Percentiles rank a stretch among this genome's conserved stretches.
These are phyloP conservation scores for Neopestalotiopsis sp. DNA, from an alignment of 2,329 filamentous ascomycete species.

Conservation along the genomic window DNA sequence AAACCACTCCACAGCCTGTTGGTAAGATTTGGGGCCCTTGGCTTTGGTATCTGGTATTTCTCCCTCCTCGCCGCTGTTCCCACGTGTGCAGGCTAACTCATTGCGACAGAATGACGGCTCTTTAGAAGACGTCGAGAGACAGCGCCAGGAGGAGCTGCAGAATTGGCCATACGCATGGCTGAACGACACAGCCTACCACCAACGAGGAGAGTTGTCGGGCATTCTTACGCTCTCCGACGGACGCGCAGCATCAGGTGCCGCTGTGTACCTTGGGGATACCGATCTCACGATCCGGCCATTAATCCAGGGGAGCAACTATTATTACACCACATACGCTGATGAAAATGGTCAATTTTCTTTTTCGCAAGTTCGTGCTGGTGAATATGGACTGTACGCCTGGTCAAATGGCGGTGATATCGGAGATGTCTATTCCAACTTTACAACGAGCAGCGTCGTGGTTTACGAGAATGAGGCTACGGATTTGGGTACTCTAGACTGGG, in stretches of 20 bases:
- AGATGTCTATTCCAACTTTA: constrained; percentile 50
- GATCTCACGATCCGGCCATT: constrained; percentile 47
- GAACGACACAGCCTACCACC: constrained; percentile 47
- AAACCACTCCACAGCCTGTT: constrained; percentile 38
- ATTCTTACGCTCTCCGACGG: constrained; percentile 50
- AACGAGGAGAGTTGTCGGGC: constrained; percentile 50
- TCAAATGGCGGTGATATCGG: constrained; percentile 47
- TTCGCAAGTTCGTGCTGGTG: constrained; percentile 45
- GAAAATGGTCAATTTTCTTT: constrained; percentile 47
- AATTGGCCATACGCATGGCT: constrained; percentile 57
- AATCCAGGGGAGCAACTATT: constrained; percentile 52
- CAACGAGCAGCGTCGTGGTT: constrained; percentile 45
- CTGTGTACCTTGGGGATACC: constrained; percentile 55
- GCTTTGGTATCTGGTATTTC: constrained; percentile 42
- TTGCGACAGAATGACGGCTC: constrained; percentile 46
- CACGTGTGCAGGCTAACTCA: background rate
- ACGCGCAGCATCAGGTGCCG: constrained; percentile 50
- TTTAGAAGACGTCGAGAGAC: constrained; percentile 43
- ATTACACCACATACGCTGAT: constrained; percentile 53
- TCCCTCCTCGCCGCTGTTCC: background rate
- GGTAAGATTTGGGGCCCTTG: constrained; percentile 50
- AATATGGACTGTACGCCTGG: constrained; percentile 55
- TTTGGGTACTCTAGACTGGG: constrained; percentile 47
- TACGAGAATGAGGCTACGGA: constrained; percentile 37
- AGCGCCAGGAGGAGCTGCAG: constrained; percentile 43